Evolutionary conservation across 2,329 filamentous ascomycete genomes (phyloP).

Genomic region (Beauveria sp.): DNA sequence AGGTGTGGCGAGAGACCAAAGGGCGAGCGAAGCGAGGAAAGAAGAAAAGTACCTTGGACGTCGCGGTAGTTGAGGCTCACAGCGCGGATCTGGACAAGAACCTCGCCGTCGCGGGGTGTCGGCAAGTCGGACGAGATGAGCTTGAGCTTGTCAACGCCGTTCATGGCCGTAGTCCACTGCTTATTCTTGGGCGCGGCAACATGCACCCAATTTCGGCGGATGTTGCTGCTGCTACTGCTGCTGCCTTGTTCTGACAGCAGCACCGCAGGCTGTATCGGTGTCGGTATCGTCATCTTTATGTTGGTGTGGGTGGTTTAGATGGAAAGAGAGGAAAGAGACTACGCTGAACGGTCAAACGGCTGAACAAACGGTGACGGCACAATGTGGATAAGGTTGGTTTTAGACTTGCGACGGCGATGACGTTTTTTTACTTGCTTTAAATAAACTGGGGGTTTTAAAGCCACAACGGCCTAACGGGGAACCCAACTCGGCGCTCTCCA

Average conservation of each 20-base stretch:
- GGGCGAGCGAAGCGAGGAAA: neutral
- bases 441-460: neutral
- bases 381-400: neutral
- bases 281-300: neutral
- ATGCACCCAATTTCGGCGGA: slow-evolving; percentile 13
- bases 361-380: neutral
- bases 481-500: neutral
- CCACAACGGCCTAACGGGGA: neutral
- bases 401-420: neutral
- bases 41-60: slow-evolving; percentile 33
- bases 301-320: too few species aligned
- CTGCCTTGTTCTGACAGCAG: too few species aligned
- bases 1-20: too few species aligned
- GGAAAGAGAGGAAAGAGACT: neutral
- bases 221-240: neutral
- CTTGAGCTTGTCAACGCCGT: slow-evolving; percentile 48
- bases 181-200: slow-evolving; percentile 23
- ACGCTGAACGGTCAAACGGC: too few species aligned
- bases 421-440: neutral
- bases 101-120: slow-evolving; percentile 41
- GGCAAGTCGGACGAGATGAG: slow-evolving; percentile 38
- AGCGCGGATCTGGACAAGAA: slow-evolving; percentile 38
- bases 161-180: slow-evolving; percentile 48
- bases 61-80: slow-evolving; percentile 45
- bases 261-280: neutral